phyloP scores from a whole-genome alignment of 495 filamentous ascomycete species.

The Neurospora intermedia region DNA sequence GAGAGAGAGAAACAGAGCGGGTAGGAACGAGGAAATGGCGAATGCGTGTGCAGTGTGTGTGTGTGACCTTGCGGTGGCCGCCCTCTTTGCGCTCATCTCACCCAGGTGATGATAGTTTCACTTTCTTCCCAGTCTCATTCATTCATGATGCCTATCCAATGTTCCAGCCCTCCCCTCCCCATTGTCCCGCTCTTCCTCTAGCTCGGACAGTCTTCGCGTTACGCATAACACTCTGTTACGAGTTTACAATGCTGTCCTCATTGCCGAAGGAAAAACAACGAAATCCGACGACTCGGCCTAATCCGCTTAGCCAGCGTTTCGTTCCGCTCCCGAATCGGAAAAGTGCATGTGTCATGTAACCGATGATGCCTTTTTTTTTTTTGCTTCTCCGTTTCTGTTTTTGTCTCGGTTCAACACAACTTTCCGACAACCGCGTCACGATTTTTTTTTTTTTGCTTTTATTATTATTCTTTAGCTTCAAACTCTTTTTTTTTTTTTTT shows the following conservation, averaged over 20 bases:
- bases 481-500: neutral
- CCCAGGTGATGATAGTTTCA: neutral
- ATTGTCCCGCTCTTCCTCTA: neutral
- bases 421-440: neutral
- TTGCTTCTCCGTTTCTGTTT: no score
- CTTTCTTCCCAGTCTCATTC: neutral
- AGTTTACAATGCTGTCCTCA: neutral
- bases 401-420: neutral
- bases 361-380: neutral
- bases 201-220: neutral
- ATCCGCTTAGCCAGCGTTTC: neutral
- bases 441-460: no score
- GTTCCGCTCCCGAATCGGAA: neutral
- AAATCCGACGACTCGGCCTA: neutral
- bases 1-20: neutral
- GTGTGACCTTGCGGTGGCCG: neutral
- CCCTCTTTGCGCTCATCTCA: neutral
- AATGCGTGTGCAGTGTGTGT: neutral
- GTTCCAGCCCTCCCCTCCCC: neutral
- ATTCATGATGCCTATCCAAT: neutral
- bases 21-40: no score
- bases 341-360: neutral
- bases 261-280: neutral
- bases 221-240: neutral
- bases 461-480: no score